Evolutionary conservation across 768 basidiomycete species (phyloP).

Genomic region (Podaxis sp.): DNA sequence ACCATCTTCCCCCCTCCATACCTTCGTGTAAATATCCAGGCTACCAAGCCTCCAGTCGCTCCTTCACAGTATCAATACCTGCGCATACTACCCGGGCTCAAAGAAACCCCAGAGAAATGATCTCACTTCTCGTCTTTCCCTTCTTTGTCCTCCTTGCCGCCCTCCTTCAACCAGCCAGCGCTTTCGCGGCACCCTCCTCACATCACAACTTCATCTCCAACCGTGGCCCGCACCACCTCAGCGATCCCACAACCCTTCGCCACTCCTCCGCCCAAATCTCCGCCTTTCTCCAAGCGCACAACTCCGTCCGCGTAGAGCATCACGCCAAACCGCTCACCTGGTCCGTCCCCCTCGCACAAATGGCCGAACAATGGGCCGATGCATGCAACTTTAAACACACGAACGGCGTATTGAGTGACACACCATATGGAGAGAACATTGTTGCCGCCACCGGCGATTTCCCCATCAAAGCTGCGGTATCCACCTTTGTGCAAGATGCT

Average conservation of each 20-base stretch:
- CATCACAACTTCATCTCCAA: background rate
- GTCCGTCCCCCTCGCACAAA: conserved; percentile 43
- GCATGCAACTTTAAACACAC: conserved; percentile 48
- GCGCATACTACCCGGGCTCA: background rate
- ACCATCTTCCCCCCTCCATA: conserved; percentile 14
- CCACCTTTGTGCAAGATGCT: conserved; percentile 47
- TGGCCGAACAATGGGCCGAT: conserved; percentile 51
- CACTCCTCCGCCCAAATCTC: conserved; percentile 23
- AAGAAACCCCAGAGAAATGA: background rate
- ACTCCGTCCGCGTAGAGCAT: conserved; percentile 41
- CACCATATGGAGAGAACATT: conserved; percentile 53
- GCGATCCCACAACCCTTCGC: conserved; percentile 21
- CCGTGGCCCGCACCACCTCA: conserved; percentile 10
- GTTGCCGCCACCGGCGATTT: conserved; percentile 52
- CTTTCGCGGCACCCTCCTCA: background rate
- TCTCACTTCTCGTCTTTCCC: background rate
- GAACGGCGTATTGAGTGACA: conserved; percentile 38
- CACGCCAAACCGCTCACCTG: conserved; percentile 44
- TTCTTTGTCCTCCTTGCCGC: background rate
- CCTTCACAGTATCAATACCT: conserved; percentile 22
- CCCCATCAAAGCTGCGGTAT: conserved; percentile 37
- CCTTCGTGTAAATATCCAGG: conserved; percentile 14
- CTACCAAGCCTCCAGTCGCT: conserved; percentile 32
- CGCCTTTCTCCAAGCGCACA: conserved; percentile 46
- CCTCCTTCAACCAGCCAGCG: conserved; percentile 3